A percentile compares a stretch with the other conserved stretches of the same genome.
phyloP scores from a whole-genome alignment of 108 stramenopile species.

The Cyclotella atomus region DNA sequence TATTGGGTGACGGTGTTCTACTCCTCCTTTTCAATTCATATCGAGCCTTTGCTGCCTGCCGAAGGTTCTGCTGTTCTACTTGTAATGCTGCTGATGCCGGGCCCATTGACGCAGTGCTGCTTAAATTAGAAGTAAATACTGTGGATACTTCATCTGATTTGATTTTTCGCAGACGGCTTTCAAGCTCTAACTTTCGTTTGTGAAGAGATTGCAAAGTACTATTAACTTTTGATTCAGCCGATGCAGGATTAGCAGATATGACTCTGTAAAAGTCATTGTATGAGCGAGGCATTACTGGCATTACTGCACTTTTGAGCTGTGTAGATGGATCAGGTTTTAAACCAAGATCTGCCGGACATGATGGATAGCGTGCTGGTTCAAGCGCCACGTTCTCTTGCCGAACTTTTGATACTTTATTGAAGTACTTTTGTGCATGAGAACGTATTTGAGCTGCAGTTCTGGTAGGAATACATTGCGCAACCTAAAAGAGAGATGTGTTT shows the following conservation, averaged over 20 bases:
- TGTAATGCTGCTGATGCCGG: constrained; percentile 48
- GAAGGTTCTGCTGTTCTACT: constrained; percentile 34
- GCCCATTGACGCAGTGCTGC: constrained; percentile 1
- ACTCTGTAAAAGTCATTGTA: constrained; percentile 45
- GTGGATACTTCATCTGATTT: not conserved
- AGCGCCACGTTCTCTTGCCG: constrained; percentile 9
- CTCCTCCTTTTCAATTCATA: constrained; percentile 29
- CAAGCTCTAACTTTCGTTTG: constrained; percentile 63
- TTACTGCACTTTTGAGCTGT: not conserved
- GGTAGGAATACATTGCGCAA: constrained; percentile 85
- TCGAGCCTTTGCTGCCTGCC: constrained; percentile 42
- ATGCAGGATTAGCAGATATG: constrained; percentile 62
- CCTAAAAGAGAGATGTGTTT: too few relatives aligned
- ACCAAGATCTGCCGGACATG: not conserved
- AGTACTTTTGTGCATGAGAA: constrained; percentile 98
- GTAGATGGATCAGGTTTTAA: not conserved
- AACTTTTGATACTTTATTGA: constrained; percentile 76
- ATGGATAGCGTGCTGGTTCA: constrained; percentile 10
- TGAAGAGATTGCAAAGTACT: constrained; percentile 60
- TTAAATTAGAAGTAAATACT: not conserved
- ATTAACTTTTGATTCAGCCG: constrained; percentile 66
- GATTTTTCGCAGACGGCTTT: constrained; percentile 49
- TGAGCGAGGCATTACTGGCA: not conserved
- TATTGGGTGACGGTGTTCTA: not conserved
- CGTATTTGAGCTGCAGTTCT: constrained; percentile 95